Base-by-base conservation (phyloP, 1,284 basidiomycete genomes). In the Schizophyllum amplum region DNA sequence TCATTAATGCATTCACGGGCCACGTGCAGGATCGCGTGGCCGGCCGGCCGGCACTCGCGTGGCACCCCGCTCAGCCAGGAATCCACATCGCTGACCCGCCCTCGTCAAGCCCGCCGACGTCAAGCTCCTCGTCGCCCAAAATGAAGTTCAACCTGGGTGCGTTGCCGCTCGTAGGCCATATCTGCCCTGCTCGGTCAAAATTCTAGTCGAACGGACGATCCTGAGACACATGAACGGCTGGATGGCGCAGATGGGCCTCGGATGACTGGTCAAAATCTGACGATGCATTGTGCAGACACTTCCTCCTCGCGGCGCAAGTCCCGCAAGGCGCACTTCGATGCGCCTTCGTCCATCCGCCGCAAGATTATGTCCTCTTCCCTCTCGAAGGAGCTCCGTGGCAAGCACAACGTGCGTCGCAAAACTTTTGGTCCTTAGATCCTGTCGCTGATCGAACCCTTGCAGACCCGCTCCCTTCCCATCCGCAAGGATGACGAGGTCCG, bases 401-500 rank as follows among this genome's bases (percentile, higher is more conserved):
- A 98, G 80, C 82, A 99, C 84, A 90, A 87, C 74, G 94, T 97
- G 72, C 68, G 91, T 82, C 47, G 49, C 22, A 27, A 48, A n/a
- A 17, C 53, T 51, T 47, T 49, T 5, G 17, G 25, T 25, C 59
- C 56, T 56, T 66, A 24, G 55, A 50, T 51, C 49, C 25, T 58
- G 55, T 33, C n/a, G 49, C 51, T 56, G 22, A 56, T 15, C 24
- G 15, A 47, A 57, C 50, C 52, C 51, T 33, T 57, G 48, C 72
- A 94, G 92, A 77, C 85, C 65, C 94, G 95, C 66, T 94, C 96
- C 60, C 78, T 99, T 65, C 95, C 97, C 60, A 86, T 99, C 70
- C 92, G 95, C 73, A 98, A 98, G 77, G 96, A 98, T 69, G 97
- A 98, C 75, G 96, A 98, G 79, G 97, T 99, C 62, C 81, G 92